Evolutionary conservation across 345 rosid genomes (phyloP).

Genomic region (Murraya paniculata): DNA sequence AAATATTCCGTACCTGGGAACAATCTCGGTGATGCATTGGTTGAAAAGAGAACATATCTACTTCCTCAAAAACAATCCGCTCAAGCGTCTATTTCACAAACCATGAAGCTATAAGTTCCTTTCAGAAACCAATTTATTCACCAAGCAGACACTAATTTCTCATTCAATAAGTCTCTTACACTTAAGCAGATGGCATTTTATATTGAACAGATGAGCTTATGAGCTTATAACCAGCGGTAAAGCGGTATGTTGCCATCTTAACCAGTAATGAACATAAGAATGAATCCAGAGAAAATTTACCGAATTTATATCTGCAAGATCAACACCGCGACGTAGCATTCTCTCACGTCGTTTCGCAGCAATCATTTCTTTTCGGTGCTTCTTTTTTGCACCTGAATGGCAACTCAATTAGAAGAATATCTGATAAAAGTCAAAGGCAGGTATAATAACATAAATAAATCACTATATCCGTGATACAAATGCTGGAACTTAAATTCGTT

Average conservation of each 20-base stretch:
- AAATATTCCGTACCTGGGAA: conserved; percentile 62
- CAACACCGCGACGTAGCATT: conserved; percentile 77
- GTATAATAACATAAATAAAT: not conserved
- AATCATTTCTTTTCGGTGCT: conserved; percentile 72
- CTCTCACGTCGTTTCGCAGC: conserved; percentile 77
- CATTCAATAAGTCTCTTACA: not conserved
- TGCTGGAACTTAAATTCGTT: not conserved
- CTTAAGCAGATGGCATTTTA: not conserved
- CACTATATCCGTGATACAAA: not conserved
- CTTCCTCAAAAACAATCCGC: conserved; percentile 59
- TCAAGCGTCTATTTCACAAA: conserved; percentile 50
- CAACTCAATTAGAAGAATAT: conserved; percentile 6
- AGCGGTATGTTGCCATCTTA: not conserved
- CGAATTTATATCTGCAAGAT: conserved; percentile 65
- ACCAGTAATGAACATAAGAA: no score
- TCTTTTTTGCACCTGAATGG: conserved; percentile 72
- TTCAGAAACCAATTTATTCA: not conserved
- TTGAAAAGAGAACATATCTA: conserved; percentile 67
- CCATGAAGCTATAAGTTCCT: conserved; percentile 17
- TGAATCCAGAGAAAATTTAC: conserved; percentile 17
- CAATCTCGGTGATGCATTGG: conserved; percentile 89
- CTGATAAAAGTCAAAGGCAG: conserved; percentile 1
- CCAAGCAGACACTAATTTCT: not conserved
- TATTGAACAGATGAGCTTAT: not conserved
- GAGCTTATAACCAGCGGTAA: not conserved